Evolutionary conservation across 352 stramenopile species (phyloP).

Genomic region (Globisporangium orthogonon): DNA sequence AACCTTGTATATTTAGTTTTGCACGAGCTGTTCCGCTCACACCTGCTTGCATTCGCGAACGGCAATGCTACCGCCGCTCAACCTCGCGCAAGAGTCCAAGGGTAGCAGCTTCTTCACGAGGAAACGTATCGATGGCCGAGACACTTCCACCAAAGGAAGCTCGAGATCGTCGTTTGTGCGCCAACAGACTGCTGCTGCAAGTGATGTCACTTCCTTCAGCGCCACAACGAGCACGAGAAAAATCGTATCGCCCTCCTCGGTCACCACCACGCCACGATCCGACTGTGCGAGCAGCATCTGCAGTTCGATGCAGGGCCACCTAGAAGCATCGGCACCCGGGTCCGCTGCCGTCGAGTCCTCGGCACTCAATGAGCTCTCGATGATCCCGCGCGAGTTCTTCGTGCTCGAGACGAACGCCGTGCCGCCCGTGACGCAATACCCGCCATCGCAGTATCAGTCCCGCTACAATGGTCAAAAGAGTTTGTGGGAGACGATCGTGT

Average conservation of each 20-base stretch:
- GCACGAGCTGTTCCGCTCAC: too few species aligned
- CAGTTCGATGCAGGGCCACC: background rate
- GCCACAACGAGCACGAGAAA: too few species aligned
- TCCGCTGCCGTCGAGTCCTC: background rate
- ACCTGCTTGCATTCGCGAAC: too few species aligned
- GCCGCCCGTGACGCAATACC: slow-evolving; percentile 41
- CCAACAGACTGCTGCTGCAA: background rate
- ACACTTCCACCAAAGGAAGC: slow-evolving; percentile 8
- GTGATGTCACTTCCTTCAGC: too few species aligned
- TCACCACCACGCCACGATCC: too few species aligned
- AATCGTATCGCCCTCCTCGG: too few species aligned
- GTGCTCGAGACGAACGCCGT: slow-evolving; percentile 67
- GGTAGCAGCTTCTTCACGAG: slow-evolving; percentile 24
- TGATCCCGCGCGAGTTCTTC: slow-evolving; percentile 76
- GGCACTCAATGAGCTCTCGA: slow-evolving; percentile 23
- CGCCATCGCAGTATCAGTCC: slow-evolving; percentile 53
- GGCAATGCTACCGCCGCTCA: slow-evolving; percentile 37
- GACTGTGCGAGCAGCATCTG: background rate
- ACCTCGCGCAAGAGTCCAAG: slow-evolving; percentile 27
- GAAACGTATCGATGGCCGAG: slow-evolving; percentile 19
- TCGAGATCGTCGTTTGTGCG: background rate
- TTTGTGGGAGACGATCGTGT: slow-evolving; percentile 70
- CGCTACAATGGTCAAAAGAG: slow-evolving; percentile 23
- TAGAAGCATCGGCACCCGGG: background rate
- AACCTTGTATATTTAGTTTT: too few species aligned